phyloP scores from a whole-genome alignment of 305 asterid species.

The Solanum hybrid region DNA sequence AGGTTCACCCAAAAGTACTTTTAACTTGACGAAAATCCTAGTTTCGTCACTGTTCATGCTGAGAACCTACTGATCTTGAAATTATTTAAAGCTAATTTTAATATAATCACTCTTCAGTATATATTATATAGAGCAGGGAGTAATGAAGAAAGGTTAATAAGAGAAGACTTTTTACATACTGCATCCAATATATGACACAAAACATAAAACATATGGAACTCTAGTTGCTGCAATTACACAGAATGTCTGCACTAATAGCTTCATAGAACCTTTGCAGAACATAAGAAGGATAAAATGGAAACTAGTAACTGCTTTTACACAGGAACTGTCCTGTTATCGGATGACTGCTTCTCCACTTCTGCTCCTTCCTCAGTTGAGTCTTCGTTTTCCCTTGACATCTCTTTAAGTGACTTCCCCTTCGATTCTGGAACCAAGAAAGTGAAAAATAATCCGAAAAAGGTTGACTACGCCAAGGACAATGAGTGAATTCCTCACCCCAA shows the following conservation, averaged over 20 bases:
- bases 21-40: no score
- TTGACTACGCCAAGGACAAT: background rate
- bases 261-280: background rate
- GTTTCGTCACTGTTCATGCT: no score
- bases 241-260: background rate
- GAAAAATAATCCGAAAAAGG: no score
- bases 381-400: no score
- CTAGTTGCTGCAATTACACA: background rate
- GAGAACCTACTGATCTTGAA: no score
- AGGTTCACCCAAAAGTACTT: no score
- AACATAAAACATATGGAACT: background rate
- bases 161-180: background rate
- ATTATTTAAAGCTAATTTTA: no score
- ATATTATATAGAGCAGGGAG: no score
- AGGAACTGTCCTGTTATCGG: background rate
- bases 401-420: no score
- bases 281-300: background rate
- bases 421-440: no score
- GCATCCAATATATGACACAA: background rate
- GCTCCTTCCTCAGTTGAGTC: background rate
- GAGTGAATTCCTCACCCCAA: slow-evolving; percentile 17
- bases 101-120: no score
- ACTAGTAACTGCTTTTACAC: background rate
- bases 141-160: no score
- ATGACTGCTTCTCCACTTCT: background rate